Base-by-base conservation (phyloP, 805 yeast genomes). In the Sugiyamaella marilandica region DNA sequence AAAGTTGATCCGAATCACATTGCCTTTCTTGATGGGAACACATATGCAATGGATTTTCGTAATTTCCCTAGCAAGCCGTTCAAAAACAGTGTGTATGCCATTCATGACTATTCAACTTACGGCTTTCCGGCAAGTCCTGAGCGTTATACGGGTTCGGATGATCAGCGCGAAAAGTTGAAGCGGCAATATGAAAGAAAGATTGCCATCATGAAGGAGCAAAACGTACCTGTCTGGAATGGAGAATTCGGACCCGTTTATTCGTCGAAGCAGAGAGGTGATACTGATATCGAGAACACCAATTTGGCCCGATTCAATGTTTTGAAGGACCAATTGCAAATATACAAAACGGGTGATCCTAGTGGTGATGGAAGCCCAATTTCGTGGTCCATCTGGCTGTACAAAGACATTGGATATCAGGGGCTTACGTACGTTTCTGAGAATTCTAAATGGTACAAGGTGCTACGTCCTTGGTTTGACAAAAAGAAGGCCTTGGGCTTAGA, bases 301-400 rank as follows among this genome's bases (percentile, higher is more conserved):
- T 55, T 51, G 14, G 64, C 70, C 13, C 67, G 81, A 43, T 74
- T 74, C 62, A 57, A 68, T 26, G 71, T 76, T 33, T 68, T 77
- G 59, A 70, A 69, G 50, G 77, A 76, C 56, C 81, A 77, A 63
- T 67, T 77, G 59, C 66, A 58, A 10, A 66, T 75, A 37, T 77
- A 77, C 63, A 66, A 67, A 49, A 37, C 54, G 4, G 80, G 80
- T 29, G 79, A 76, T 52, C 80, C 80, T 5, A 70, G 76, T 5
- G 79, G 79, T n/a, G 79, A 74, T 61, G 64, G 65, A 8, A 32
- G 69, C 10, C 74, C 78, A 19, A 75, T 76, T 48, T 59, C 71
- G 31, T 77, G 80, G 80, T 74, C 79, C 3, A 75, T 77, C 52
- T 77, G 81, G 81, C 64, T 75, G 7, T 77, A 77, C 65, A 77